Percentiles rank a stretch among this genome's conserved stretches.
These are phyloP conservation scores for Cyphellophora attinorum DNA, from an alignment of 2,329 filamentous ascomycete genomes.

Conservation along the genomic window DNA sequence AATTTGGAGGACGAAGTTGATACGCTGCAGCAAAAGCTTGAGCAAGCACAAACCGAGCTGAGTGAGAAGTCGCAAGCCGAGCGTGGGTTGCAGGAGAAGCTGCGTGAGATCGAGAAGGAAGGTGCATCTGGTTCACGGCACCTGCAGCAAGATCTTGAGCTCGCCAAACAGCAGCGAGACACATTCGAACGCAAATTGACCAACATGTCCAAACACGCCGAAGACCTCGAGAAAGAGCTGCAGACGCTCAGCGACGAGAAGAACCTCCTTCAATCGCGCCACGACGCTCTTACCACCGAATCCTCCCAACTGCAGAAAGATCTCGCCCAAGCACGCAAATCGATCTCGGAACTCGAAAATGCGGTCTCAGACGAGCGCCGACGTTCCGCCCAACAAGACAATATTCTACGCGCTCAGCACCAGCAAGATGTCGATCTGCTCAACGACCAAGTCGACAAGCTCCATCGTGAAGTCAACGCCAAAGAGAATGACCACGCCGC, in stretches of 20 bases:
- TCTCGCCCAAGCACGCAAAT: slow-evolving; percentile 37
- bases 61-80: slow-evolving; percentile 33
- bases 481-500: slow-evolving; percentile 62
- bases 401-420: slow-evolving; percentile 47
- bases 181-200: slow-evolving; percentile 35
- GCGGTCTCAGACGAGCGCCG: slow-evolving; percentile 45
- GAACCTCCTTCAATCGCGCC: slow-evolving; percentile 57
- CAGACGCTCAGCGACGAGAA: slow-evolving; percentile 53
- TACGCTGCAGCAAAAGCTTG: slow-evolving; percentile 36
- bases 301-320: slow-evolving; percentile 59
- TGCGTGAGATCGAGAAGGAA: slow-evolving; percentile 31
- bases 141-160: slow-evolving; percentile 35
- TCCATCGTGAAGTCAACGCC: slow-evolving; percentile 57
- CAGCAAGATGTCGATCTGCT: slow-evolving; percentile 46
- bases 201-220: slow-evolving; percentile 35
- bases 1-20: slow-evolving; percentile 60
- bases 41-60: slow-evolving; percentile 32
- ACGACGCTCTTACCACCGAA: slow-evolving; percentile 58
- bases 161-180: slow-evolving; percentile 32
- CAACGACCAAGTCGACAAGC: slow-evolving; percentile 47
- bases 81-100: slow-evolving; percentile 30
- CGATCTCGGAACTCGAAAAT: slow-evolving; percentile 38
- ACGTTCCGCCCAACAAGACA: slow-evolving; percentile 51
- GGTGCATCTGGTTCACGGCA: slow-evolving; percentile 26
- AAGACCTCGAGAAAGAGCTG: slow-evolving; percentile 49